Evolutionary conservation across 2,329 filamentous ascomycete genomes (phyloP).

Genomic region (Fusarium austroafricanum): DNA sequence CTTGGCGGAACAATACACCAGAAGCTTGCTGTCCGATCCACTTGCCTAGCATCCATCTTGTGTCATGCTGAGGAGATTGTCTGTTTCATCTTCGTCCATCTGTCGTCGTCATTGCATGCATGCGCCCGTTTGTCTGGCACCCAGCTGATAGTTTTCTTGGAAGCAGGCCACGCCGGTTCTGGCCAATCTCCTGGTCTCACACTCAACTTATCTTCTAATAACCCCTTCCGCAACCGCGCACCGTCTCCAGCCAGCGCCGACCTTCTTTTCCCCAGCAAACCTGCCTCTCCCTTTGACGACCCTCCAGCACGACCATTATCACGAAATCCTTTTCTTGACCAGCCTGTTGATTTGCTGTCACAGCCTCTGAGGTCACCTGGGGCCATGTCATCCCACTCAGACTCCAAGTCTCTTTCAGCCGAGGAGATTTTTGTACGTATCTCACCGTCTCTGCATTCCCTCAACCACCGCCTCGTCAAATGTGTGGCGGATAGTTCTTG

Average conservation of each 20-base stretch:
- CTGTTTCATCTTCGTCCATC: slow-evolving; percentile 48
- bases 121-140: slow-evolving; percentile 45
- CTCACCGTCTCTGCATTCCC: not conserved
- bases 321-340: slow-evolving; percentile 81
- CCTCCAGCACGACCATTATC: slow-evolving; percentile 71
- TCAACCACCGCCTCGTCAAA: not conserved
- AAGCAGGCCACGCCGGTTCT: slow-evolving; percentile 44
- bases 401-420: slow-evolving; percentile 63
- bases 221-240: slow-evolving; percentile 81
- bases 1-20: slow-evolving; percentile 44
- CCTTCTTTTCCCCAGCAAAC: slow-evolving; percentile 52
- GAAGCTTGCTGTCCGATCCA: slow-evolving; percentile 41
- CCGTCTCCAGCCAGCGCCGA: slow-evolving; percentile 65
- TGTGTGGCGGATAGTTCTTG: not conserved
- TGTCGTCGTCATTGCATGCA: slow-evolving; percentile 48
- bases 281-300: slow-evolving; percentile 70
- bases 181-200: slow-evolving; percentile 59
- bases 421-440: slow-evolving; percentile 82
- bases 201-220: slow-evolving; percentile 82
- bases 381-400: slow-evolving; percentile 62
- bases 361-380: slow-evolving; percentile 57
- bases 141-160: slow-evolving; percentile 43
- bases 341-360: slow-evolving; percentile 52
- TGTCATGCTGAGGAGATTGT: slow-evolving; percentile 51
- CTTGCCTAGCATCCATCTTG: slow-evolving; percentile 45